A percentile compares a stretch with the other conserved stretches of the same genome.
phyloP scores from a whole-genome alignment of 1,284 basidiomycete species.

The Meira nashicola region DNA sequence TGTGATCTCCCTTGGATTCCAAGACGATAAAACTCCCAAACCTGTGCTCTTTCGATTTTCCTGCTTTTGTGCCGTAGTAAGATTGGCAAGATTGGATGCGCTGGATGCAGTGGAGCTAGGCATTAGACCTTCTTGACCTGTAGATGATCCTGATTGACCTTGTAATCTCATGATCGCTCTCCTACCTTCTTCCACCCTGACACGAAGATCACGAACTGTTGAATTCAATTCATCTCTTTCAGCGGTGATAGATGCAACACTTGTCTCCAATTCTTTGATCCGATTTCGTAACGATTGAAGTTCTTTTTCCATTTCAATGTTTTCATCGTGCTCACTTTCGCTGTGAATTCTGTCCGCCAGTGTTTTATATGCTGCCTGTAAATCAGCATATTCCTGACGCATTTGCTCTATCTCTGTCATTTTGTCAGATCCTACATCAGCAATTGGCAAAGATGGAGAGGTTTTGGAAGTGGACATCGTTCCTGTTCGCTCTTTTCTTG shows the following conservation, averaged over 20 bases:
- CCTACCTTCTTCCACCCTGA: constrained; percentile 8
- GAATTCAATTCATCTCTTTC: constrained; percentile 5
- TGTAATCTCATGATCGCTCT: constrained; percentile 12
- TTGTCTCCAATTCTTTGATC: background rate
- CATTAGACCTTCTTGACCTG: background rate
- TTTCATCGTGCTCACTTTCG: background rate
- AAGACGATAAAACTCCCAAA: background rate
- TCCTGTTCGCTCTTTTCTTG: too few relatives aligned
- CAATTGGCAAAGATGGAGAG: too few relatives aligned
- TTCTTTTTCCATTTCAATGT: constrained; percentile 1
- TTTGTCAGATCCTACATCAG: background rate
- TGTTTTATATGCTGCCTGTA: constrained; percentile 8
- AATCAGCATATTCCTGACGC: background rate
- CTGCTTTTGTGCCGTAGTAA: background rate
- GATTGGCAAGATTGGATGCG: background rate
- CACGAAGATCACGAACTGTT: constrained; percentile 8
- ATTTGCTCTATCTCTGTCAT: background rate
- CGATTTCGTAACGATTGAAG: background rate
- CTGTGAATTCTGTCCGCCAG: background rate
- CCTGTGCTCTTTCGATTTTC: constrained; percentile 9
- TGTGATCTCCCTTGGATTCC: constrained; percentile 7
- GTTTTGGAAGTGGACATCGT: too few relatives aligned
- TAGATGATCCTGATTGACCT: background rate
- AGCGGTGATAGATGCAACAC: background rate
- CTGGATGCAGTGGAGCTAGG: background rate